Evolutionary conservation across 1,284 basidiomycete species (phyloP), one percentile per base, ranked within the genome.

Genomic region (Cryptococcus jaspeensis): DNA sequence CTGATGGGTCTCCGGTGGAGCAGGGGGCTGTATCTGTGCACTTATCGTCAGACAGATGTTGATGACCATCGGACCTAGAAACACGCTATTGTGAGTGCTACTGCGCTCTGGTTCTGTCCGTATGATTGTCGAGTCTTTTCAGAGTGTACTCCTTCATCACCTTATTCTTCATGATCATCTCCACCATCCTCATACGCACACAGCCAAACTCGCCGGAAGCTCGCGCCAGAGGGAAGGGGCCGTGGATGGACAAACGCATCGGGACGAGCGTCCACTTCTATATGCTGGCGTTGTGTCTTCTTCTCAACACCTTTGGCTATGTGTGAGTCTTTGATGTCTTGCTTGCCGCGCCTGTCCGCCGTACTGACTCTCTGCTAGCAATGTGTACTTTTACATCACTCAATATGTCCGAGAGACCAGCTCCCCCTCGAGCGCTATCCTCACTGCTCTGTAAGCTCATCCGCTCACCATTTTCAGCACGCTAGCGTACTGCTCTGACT

Each of bases 61-160:
- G 15, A 58, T 53, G 1, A 41, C 48, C 3, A 53, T 71, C 15
- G 71, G 71, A 1, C 58, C 55, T 22, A 58, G 60, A 39, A 58
- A 67, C 45, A 69, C 69, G 0, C 53, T 73, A 0, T 39, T 70
- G 71, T 73, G 42, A n/a, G n/a, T n/a, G n/a, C n/a, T n/a, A n/a
- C n/a, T n/a, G n/a, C n/a, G n/a, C n/a, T n/a, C n/a, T n/a, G n/a
- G n/a, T n/a, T n/a, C n/a, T n/a, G n/a, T n/a, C n/a, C n/a, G n/a
- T n/a, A n/a, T n/a, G n/a, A n/a, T n/a, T n/a, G n/a, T n/a, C n/a
- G 28, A 32, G 5, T 22, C 23, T 1, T 23, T 18, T 15, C 36
- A 73, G 71, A 12, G 71, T 73, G 56, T 60, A 65, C 50, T 69
- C 70, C 0, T 69, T 67, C 54, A 39, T 71, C 62, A 67, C 70